Evolutionary conservation across 129 eudicot species (phyloP).

Genomic region (Rutidosis leptorrhynchoides): DNA sequence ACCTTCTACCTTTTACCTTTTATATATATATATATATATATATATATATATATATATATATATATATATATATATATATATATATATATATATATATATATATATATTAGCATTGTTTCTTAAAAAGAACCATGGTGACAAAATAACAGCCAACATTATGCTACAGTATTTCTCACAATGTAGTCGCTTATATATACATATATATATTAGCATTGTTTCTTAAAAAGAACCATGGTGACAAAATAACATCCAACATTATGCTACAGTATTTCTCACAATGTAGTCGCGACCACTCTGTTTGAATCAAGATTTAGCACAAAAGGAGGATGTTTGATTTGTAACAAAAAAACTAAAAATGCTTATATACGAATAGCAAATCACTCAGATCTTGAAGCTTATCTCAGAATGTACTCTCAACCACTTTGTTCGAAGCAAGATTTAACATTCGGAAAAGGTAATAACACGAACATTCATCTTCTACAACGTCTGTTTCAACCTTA

Average conservation of each 20-base stretch:
- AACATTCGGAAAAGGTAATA: not conserved
- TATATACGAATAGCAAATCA: slow-evolving; percentile 1
- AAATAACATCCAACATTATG: not conserved
- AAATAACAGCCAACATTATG: not conserved
- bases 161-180: not conserved
- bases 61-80: too few relatives aligned
- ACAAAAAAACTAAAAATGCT: not conserved
- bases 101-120: not conserved
- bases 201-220: not conserved
- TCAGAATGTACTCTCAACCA: not conserved
- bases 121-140: not conserved
- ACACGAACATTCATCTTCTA: not conserved
- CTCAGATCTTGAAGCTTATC: not conserved
- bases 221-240: not conserved
- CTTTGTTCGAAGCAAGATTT: not conserved
- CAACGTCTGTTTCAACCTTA: not conserved
- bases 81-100: too few relatives aligned
- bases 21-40: too few relatives aligned
- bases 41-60: too few relatives aligned
- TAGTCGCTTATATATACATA: too few relatives aligned
- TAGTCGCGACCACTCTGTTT: too few relatives aligned
- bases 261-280: not conserved
- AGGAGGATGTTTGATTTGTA: not conserved
- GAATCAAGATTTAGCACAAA: slow-evolving; percentile 1
- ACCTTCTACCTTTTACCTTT: too few relatives aligned